Evolutionary conservation across 1,284 basidiomycete genomes (phyloP).

Genomic region (Melampsora medusae): DNA sequence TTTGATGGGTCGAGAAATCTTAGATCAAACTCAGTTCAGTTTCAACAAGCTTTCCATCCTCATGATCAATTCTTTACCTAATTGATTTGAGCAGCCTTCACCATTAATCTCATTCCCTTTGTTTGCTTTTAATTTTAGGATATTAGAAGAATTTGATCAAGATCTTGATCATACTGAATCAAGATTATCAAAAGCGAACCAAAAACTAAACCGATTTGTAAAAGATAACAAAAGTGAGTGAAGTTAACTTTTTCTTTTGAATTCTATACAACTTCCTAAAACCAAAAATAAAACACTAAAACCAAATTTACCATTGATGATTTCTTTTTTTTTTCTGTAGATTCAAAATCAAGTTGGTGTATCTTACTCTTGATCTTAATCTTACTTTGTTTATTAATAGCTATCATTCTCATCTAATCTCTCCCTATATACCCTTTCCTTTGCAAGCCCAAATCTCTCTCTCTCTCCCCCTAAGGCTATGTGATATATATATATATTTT

Average conservation of each 20-base stretch:
- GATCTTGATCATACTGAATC: conserved; percentile 72
- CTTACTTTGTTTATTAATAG: conserved; percentile 21
- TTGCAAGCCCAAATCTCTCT: background rate
- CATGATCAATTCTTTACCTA: no score
- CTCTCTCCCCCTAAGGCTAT: background rate
- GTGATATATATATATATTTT: background rate
- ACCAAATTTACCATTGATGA: background rate
- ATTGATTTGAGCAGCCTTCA: no score
- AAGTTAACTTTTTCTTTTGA: background rate
- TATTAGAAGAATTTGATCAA: conserved; percentile 75
- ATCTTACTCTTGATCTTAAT: conserved; percentile 37
- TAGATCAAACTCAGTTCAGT: conserved; percentile 78
- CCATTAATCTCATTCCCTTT: no score
- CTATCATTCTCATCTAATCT: conserved; percentile 29
- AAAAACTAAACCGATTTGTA: conserved; percentile 72
- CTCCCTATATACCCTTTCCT: background rate
- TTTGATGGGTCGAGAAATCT: conserved; percentile 82
- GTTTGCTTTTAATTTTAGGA: conserved; percentile 58
- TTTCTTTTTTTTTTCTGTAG: background rate
- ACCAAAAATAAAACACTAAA: no score
- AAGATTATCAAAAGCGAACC: conserved; percentile 69
- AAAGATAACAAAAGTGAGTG: conserved; percentile 70
- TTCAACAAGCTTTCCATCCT: no score
- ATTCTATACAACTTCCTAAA: background rate
- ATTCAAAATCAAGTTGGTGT: conserved; percentile 42